phyloP scores from a whole-genome alignment of 805 yeast genomes.

The Candida michaelii region DNA sequence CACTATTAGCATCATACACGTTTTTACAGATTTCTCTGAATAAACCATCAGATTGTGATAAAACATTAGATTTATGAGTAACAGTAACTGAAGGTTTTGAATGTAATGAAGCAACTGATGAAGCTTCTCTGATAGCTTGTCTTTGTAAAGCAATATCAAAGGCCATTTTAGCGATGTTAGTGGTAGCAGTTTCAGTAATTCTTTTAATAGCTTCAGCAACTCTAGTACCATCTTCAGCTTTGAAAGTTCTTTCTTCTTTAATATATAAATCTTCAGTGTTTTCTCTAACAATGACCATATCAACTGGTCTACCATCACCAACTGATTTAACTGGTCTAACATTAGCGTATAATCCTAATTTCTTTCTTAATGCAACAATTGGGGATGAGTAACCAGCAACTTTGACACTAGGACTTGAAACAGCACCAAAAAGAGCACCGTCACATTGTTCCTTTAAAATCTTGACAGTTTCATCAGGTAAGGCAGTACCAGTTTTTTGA shows the following conservation, averaged over 20 bases:
- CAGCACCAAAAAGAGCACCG: slow-evolving; percentile 98
- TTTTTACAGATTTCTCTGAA: slow-evolving; percentile 84
- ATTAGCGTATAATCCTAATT: slow-evolving; percentile 90
- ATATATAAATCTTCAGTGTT: slow-evolving; percentile 97
- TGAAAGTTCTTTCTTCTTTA: slow-evolving; percentile 83
- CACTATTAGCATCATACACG: slow-evolving; percentile 58
- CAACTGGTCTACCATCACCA: slow-evolving; percentile 86
- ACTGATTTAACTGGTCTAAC: slow-evolving; percentile 98
- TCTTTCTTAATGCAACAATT: slow-evolving; percentile 96
- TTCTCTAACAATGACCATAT: slow-evolving; percentile 97
- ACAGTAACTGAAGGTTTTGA: slow-evolving; percentile 73
- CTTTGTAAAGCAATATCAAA: slow-evolving; percentile 91
- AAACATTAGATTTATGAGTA: slow-evolving; percentile 94
- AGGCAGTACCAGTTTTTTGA: slow-evolving; percentile 91
- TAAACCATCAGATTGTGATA: slow-evolving; percentile 89
- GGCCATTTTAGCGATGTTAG: slow-evolving; percentile 86
- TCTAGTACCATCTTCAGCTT: slow-evolving; percentile 75
- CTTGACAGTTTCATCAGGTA: slow-evolving; percentile 89
- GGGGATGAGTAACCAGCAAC: slow-evolving; percentile 98
- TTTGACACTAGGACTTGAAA: slow-evolving; percentile 89
- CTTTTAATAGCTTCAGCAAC: slow-evolving; percentile 98
- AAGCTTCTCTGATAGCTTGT: slow-evolving; percentile 68
- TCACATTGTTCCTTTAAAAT: slow-evolving; percentile 79
- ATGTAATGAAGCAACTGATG: slow-evolving; percentile 30
- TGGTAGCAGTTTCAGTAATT: slow-evolving; percentile 84